Evolutionary conservation across 371 early-diverging fungal genomes (phyloP), one percentile per base, ranked within the genome.

Genomic region (Batrachochytrium dendrobatidis): DNA sequence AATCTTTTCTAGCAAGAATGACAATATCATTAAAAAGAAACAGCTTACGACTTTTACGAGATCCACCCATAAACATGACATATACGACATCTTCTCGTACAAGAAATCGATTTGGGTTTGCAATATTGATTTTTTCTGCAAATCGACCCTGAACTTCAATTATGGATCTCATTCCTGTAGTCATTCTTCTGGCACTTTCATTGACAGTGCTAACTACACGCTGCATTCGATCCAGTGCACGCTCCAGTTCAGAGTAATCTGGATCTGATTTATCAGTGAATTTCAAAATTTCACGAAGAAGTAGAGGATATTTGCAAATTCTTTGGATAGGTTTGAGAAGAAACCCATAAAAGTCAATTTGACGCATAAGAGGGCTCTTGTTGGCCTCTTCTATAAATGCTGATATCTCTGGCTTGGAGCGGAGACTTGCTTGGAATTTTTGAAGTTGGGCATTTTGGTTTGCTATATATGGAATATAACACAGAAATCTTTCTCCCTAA

Each of bases 241-340:
- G 60, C 31, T 68, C 64, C 25, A 77, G 59, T 29, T 56, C 48
- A 1, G 56, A 49, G 34, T 62, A 60, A 56, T 77, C 78, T 15
- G 61, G 57, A 18, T 67, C 59, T 18, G 53, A 39, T 43, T 73
- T 69, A 20, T 62, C 61, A 4, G 78, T 77, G 55, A 65, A 46
- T 53, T 73, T 74, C 2, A 73, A 46, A 15, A 77, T 70, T 64
- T 77, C 78, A 17, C 51, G 24, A 62, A 96, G 76, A 26, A 95
- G 80, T 34, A 95, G 75, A 6, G 94, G 94, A 71, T 97, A 98
- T 77, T 95, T 98, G 84, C 97, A 96, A 56, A 98, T 90, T 63
- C 99, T 84, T 75, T 98, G 98, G 0, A 97, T 87, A 3, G 99
- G 99, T 69, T 95, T 97, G 72, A 99, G 91, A 52, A 99, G 77